Evolutionary conservation across 176 grass and related monocot genomes (phyloP), one percentile per base, ranked within the genome.

Genomic region (Oryza coarctata): DNA sequence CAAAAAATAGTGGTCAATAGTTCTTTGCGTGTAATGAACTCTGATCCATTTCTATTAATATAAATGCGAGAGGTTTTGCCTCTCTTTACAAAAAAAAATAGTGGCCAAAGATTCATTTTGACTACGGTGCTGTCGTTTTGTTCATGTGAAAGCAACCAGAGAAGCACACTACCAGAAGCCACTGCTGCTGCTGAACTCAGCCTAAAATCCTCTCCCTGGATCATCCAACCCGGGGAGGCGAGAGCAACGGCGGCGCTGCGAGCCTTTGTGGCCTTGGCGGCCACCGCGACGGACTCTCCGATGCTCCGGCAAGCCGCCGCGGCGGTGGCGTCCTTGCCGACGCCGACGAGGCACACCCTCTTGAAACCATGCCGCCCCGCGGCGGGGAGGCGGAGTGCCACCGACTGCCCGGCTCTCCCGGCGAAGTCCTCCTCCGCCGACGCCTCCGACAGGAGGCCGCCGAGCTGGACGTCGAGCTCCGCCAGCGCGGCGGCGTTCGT

Each of bases 361-460:
- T 57, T 57, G 52, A 57, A n/a, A n/a, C 52, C 20, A 6, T 50
- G 36, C 87, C 57, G 88, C 7, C 95, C 90, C 0, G 47, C 47
- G 1, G 17, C 1, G 17, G 87, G 76, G 32, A 98, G 83, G 18
- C 95, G 91, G 58, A 98, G 92, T 3, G 94, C 87, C 36, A 87
- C 82, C 7, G 87, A 89, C 63, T 98, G 95, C n/a, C 95, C 92
- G 12, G 88, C 35, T 76, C 93, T 98, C 35, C 92, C 95, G 12
- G 84, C 83, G 65, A 98, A 98, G 67, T 98, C 95, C 74, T 98
- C 95, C 82, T 98, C 95, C 1, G 79, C 74, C 0, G 90, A 91
- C 64, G 87, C 87, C 83, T 98, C 92, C 1, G 69, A 84, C 23
- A 98, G 80, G 43, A 98, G 90, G 40, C 95, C 92, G 28, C 85